A percentile compares a stretch with the other conserved stretches of the same genome.
Evolutionary conservation across 2,329 filamentous ascomycete genomes (phyloP).

Genomic region (Fusarium sp.): DNA sequence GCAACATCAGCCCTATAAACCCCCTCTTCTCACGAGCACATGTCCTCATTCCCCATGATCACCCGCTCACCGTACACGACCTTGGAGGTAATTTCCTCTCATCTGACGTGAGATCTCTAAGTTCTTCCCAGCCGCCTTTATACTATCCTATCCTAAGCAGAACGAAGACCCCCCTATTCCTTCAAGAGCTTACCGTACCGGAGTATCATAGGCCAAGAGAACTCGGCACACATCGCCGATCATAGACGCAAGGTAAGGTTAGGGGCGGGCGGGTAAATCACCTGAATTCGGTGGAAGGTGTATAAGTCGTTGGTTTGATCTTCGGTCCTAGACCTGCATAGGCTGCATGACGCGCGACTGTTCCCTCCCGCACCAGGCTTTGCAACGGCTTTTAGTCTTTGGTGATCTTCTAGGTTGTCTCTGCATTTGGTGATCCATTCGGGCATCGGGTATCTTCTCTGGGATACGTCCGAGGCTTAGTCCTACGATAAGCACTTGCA

Average conservation of each 20-base stretch:
- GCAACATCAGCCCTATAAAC: slow-evolving; percentile 27
- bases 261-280: background rate
- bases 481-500: slow-evolving; percentile 43
- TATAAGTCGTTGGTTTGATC: slow-evolving; percentile 23
- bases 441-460: slow-evolving; percentile 1
- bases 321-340: slow-evolving; percentile 17
- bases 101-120: slow-evolving; percentile 44
- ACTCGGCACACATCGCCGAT: slow-evolving; percentile 25
- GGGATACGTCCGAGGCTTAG: slow-evolving; percentile 4
- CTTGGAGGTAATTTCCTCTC: slow-evolving; percentile 4
- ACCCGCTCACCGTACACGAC: slow-evolving; percentile 23
- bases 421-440: background rate
- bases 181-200: slow-evolving; percentile 7
- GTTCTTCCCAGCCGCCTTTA: slow-evolving; percentile 3
- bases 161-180: background rate
- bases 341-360: slow-evolving; percentile 15
- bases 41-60: slow-evolving; percentile 20
- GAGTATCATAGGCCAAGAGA: slow-evolving; percentile 15
- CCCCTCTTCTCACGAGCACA: slow-evolving; percentile 4
- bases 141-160: background rate
- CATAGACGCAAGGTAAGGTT: slow-evolving; percentile 9
- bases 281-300: slow-evolving; percentile 6
- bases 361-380: background rate
- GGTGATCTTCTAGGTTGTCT: slow-evolving; percentile 3
- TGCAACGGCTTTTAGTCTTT: background rate